Base-by-base conservation (phyloP, 352 stramenopile species). In the Phytophthora colocasiae region DNA sequence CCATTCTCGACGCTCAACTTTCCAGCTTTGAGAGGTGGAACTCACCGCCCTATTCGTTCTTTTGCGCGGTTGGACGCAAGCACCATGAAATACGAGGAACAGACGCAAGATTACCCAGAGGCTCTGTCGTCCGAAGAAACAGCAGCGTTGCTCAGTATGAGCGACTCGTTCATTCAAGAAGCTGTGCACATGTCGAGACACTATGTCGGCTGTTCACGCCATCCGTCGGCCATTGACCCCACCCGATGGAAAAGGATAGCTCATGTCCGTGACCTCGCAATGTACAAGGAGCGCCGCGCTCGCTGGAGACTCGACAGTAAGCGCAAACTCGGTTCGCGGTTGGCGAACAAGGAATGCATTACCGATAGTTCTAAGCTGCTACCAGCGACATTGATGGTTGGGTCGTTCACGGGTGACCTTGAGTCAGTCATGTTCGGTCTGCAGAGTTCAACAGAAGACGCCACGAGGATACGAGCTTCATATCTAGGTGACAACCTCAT, bases 351-450 rank as follows among this genome's bases (percentile, higher is more conserved):
- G 2, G 58, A 70, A 3, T 55, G 26, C 38, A 34, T 47, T 4
- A 60, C 53, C 14, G 58, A 77, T n/a, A 45, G 34, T 31, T 36
- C 56, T 17, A 69, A 64, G 10, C 44, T 80, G 3, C 32, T 75
- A 32, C 72, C 68, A 15, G 59, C 63, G 8, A 71, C 58, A 5
- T 50, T 80, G 43, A 53, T 77, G 67, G 51, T 80, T 7, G 72
- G 72, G 0, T 62, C 59, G n/a, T 69, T 80, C 40, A 43, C 52
- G 1, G 72, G 72, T 2, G 64, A 72, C 22, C 59, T 80, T 12
- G 68, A 80, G 43, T 75, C 69, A 9, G 59, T 77, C 17, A 75
- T 80, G 72, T 73, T 77, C 50, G 72, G 59, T 10, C 48, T 77
- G 36, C 69, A 75, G 24, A 69, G 63, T 48, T 58, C 54, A 15